phyloP scores from a whole-genome alignment of 192 early-diverging fungal species.

The Powellomyces hirtus region DNA sequence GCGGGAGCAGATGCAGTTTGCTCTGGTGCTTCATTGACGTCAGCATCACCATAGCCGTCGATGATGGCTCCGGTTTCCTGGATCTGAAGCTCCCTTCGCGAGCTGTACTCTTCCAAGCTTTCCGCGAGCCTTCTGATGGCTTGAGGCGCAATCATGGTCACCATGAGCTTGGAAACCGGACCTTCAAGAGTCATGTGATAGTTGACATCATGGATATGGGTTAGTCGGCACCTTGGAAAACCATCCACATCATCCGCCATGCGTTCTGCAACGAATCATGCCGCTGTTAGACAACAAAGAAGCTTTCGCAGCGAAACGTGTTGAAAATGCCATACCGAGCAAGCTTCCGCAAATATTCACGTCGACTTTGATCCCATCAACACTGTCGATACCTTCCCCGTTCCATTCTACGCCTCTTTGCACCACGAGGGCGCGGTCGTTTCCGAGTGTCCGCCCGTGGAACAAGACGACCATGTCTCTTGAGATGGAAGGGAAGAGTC shows the following conservation, averaged over 20 bases:
- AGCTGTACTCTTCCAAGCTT: not conserved
- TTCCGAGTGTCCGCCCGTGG: not conserved
- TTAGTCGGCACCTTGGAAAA: conserved; percentile 1
- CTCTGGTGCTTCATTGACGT: not conserved
- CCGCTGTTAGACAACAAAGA: not conserved
- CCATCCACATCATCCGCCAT: not conserved
- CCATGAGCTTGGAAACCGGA: conserved; percentile 15
- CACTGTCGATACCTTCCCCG: not conserved
- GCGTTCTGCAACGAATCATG: not conserved
- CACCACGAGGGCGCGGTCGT: conserved; percentile 1
- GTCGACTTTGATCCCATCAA: conserved; percentile 11
- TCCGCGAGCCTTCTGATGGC: conserved; percentile 4
- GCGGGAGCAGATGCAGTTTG: not conserved
- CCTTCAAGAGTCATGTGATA: not conserved
- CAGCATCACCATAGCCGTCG: not conserved
- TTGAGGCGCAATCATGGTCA: conserved; percentile 10
- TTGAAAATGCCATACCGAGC: not conserved
- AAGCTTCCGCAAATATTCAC: not conserved
- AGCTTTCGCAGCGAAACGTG: not conserved
- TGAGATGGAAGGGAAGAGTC: not conserved
- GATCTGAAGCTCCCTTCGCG: not conserved
- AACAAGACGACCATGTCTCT: conserved; percentile 4
- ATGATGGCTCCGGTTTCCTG: not conserved
- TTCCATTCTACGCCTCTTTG: conserved; percentile 6
- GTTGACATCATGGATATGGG: conserved; percentile 17